phyloP scores from a whole-genome alignment of 2,329 filamentous ascomycete species.

The Fusarium dlaminii region DNA sequence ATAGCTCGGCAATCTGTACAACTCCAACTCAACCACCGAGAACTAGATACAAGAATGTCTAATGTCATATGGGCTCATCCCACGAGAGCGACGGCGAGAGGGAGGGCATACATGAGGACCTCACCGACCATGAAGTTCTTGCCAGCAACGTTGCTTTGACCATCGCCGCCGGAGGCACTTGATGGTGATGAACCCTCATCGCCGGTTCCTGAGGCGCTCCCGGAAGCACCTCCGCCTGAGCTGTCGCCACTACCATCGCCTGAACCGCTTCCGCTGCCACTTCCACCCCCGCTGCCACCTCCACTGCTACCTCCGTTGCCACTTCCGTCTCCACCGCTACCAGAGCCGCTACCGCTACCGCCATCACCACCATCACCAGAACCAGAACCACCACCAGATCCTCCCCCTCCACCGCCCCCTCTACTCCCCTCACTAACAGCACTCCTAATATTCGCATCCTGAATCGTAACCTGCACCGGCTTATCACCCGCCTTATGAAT shows the following conservation, averaged over 20 bases:
- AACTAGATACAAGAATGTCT: neutral
- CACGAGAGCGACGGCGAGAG: neutral
- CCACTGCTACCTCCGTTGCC: neutral
- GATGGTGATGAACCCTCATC: neutral
- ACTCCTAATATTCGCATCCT: constrained; percentile 2
- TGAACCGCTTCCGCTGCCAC: neutral
- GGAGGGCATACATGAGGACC: neutral
- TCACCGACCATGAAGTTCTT: neutral
- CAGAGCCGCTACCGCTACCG: neutral
- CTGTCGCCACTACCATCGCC: neutral
- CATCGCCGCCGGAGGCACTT: too few relatives aligned
- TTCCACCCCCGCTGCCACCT: neutral
- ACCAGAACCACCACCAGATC: neutral
- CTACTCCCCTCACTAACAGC: neutral
- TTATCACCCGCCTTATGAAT: constrained; percentile 3
- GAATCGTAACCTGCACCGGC: constrained; percentile 3
- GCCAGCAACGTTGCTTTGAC: neutral
- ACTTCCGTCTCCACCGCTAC: neutral
- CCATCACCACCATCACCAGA: neutral
- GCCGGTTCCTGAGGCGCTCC: neutral
- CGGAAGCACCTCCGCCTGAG: neutral
- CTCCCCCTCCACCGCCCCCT: neutral
- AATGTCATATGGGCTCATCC: neutral
- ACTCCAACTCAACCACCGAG: neutral
- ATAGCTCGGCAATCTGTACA: neutral